Evolutionary conservation across 2,329 filamentous ascomycete species (phyloP), one percentile per base, ranked within the genome.

Genomic region (Penicillium sp.): DNA sequence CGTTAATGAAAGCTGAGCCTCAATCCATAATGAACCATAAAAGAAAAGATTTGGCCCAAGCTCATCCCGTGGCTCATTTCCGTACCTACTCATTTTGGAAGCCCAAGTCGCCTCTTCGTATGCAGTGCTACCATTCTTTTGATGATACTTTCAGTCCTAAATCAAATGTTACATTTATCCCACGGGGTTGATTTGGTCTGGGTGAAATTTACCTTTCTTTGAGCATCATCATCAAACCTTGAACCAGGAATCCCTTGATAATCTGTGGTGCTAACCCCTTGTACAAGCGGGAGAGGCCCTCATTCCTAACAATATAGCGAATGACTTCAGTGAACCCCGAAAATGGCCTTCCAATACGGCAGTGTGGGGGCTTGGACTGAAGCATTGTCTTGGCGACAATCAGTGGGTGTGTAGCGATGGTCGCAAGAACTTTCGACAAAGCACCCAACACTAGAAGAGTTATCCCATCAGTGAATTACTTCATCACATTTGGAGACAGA

Each of bases 351-450:
- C 53, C 56, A 5, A 44, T 36, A 8, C 43, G 49, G 21, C 27
- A 45, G 7, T 38, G 22, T 4, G 54, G 47, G 1, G 53, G 50
- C 14, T 53, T 56, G 16, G 53, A 58, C 31, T 56, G 53, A 3
- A 58, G 22, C 53, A 56, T 58, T 1, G 50, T 46, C n/a, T 58
- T 58, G 0, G 56, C 56, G 3, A 56, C 56, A 4, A 58, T 58
- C 10, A 58, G 47, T 18, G 56, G 56, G 43, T 56, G 56, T 1
- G 53, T 58, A n/a, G 44, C 36, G 16, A 58, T 48, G 4, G 56
- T 58, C 7, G 56, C 56, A 5, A 58, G 34, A 5, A 53, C 50
- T 11, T 58, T 58, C 2, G 53, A 56, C 2, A 56, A n/a, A 39
- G 50, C 53, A 8, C 56, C 53, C 11, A 51, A 41, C 5, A 55